Percentiles rank a stretch among this genome's conserved stretches.
These are phyloP conservation scores for Ophiognomonia clavigignenti-juglandacearum DNA, from an alignment of 2,329 filamentous ascomycete species.

Conservation along the genomic window DNA sequence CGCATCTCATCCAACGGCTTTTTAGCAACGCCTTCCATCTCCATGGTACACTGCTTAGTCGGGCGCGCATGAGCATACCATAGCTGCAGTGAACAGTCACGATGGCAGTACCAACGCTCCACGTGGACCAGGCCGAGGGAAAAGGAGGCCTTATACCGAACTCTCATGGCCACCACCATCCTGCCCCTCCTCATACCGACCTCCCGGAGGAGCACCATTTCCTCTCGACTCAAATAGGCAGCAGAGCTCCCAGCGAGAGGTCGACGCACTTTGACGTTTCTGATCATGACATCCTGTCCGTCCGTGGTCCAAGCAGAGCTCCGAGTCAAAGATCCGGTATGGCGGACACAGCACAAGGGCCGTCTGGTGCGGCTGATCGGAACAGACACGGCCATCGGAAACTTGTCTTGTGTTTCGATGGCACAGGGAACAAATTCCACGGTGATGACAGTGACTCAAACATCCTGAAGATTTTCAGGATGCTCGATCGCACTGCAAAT, in stretches of 20 bases:
- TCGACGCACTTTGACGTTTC: neutral
- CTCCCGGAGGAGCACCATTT: neutral
- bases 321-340: neutral
- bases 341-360: neutral
- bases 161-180: neutral
- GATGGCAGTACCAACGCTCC: too few relatives aligned
- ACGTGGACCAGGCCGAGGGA: too few relatives aligned
- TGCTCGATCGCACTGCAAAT: slow-evolving; percentile 58
- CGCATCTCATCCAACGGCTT: too few relatives aligned
- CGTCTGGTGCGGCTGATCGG: neutral
- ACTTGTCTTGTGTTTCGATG: slow-evolving; percentile 58
- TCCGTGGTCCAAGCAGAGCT: neutral
- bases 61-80: too few relatives aligned
- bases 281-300: neutral
- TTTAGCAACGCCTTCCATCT: too few relatives aligned
- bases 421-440: slow-evolving; percentile 60
- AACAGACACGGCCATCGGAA: slow-evolving; percentile 30
- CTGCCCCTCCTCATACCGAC: too few relatives aligned
- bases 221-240: neutral
- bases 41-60: too few relatives aligned
- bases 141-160: slow-evolving; percentile 6
- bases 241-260: neutral
- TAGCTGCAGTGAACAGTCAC: too few relatives aligned
- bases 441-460: slow-evolving; percentile 60
- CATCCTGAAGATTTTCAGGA: slow-evolving; percentile 66